Percentiles rank a stretch among this genome's conserved stretches.
Evolutionary conservation across 108 stramenopile species (phyloP).

Genomic region (Epipyxis sp.): DNA sequence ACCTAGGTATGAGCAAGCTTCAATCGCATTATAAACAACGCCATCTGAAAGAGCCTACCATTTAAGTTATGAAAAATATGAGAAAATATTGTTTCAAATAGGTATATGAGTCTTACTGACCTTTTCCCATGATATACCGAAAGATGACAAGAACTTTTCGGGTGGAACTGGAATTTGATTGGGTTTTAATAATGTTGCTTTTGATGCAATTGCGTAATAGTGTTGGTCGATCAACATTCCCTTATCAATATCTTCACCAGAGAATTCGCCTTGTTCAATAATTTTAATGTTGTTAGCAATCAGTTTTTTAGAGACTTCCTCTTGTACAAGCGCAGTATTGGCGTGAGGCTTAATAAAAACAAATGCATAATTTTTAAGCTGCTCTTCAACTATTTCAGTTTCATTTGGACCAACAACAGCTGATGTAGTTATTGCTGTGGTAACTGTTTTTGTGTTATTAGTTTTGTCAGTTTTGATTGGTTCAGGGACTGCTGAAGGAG

Average conservation of each 20-base stretch:
- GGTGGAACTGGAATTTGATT: constrained; percentile 72
- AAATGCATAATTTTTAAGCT: constrained; percentile 67
- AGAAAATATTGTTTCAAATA: too few relatives aligned
- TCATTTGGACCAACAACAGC: not conserved
- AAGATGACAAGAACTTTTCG: constrained; percentile 71
- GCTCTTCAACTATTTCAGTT: not conserved
- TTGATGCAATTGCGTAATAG: constrained; percentile 86
- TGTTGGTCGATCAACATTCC: constrained; percentile 87
- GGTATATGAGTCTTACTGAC: too few relatives aligned
- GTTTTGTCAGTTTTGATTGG: too few relatives aligned
- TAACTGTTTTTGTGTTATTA: not conserved
- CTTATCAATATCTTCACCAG: constrained; percentile 70
- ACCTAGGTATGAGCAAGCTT: constrained; percentile 75
- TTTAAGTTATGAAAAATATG: too few relatives aligned
- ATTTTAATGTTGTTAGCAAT: constrained; percentile 63
- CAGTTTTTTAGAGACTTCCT: constrained; percentile 61
- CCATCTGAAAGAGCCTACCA: constrained; percentile 70
- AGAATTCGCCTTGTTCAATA: constrained; percentile 68
- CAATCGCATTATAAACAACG: constrained; percentile 75
- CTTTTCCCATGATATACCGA: constrained; percentile 77
- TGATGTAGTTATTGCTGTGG: not conserved
- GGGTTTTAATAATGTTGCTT: constrained; percentile 78
- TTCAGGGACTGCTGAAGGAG: too few relatives aligned
- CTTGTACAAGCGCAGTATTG: constrained; percentile 68
- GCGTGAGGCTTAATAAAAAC: constrained; percentile 95